Percentiles rank a stretch among this genome's conserved stretches.
phyloP scores from a whole-genome alignment of 2,329 filamentous ascomycete genomes.

The Arthrobotrys pseudoclavata region DNA sequence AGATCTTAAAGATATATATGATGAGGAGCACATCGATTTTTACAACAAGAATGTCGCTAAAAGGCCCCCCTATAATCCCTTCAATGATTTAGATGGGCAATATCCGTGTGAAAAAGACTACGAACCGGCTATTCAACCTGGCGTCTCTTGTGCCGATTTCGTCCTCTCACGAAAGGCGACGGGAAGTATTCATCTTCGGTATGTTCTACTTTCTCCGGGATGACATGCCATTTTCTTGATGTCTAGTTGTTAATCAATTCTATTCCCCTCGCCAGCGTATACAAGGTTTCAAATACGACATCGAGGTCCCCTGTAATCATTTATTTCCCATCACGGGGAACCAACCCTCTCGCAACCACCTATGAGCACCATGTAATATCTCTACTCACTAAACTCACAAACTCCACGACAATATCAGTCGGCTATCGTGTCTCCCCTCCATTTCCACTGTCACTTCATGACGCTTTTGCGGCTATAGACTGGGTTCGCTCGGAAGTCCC shows the following conservation, averaged over 20 bases:
- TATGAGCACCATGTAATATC: slow-evolving; percentile 44
- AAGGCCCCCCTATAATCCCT: slow-evolving; percentile 11
- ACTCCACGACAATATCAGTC: slow-evolving; percentile 37
- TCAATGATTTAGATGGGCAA: not conserved
- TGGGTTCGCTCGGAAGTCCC: slow-evolving; percentile 37
- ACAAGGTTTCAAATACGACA: slow-evolving; percentile 16
- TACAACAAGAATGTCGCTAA: slow-evolving; percentile 20
- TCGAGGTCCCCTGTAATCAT: slow-evolving; percentile 41
- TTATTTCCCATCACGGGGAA: slow-evolving; percentile 49
- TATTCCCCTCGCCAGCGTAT: not conserved
- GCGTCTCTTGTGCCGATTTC: slow-evolving; percentile 31
- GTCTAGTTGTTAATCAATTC: not conserved
- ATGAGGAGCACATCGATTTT: slow-evolving; percentile 16
- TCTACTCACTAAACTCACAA: slow-evolving; percentile 32
- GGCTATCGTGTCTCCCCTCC: slow-evolving; percentile 50
- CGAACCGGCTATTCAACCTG: not conserved
- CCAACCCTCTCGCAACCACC: slow-evolving; percentile 15
- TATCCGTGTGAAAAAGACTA: slow-evolving; percentile 40
- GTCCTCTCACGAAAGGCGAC: slow-evolving; percentile 31
- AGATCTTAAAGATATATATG: not conserved
- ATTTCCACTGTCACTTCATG: slow-evolving; percentile 52
- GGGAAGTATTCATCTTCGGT: slow-evolving; percentile 46
- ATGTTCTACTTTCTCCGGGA: not conserved
- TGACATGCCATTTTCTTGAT: not conserved
- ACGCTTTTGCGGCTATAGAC: slow-evolving; percentile 50